Base-by-base conservation (phyloP, 306 rosid species). In the Malus sieversii region DNA sequence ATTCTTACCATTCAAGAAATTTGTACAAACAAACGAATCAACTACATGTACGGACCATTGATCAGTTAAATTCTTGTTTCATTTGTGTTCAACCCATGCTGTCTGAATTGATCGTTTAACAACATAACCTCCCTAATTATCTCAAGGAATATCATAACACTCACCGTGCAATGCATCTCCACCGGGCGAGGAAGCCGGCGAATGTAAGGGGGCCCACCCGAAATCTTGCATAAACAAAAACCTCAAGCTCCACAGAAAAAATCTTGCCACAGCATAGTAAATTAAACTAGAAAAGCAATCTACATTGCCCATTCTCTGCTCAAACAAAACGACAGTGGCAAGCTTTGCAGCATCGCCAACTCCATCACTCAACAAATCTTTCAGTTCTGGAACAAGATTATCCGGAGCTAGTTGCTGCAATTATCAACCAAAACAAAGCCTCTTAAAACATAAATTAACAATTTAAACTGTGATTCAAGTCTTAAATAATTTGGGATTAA, bases 351-450 rank as follows among this genome's bases (percentile, higher is more conserved):
- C 30, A 29, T 29, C 30, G 30, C 30, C 30, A 29, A 29, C 30
- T 29, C 30, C 30, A 29, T 29, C 30, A 29, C 3, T 29, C 30
- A 29, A 29, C 30, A 29, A 42, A 68, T 53, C 53, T 77, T 61
- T 90, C 61, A 89, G 80, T 72, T 83, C 81, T 4, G 85, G 70
- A 79, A 74, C 78, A 38, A 93, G 89, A 85, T 83, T 79, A 79
- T 86, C 90, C 0, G 85, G 85, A 35, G 91, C 81, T 46, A 93
- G 70, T 85, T 89, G 96, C 98, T 93, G 89, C 85, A 87, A 81
- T 57, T 64, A 80, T 67, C 67, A 81, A 67, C 48, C 11, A 11
- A 77, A 15, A 55, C 35, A 59, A 25, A 73, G 2, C 55, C 23
- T 57, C 18, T 33, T 53, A 22, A 58, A 12, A 7, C 58, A 33